Base-by-base conservation (phyloP, 768 basidiomycete species). In the Cyclocybe cylindracea region DNA sequence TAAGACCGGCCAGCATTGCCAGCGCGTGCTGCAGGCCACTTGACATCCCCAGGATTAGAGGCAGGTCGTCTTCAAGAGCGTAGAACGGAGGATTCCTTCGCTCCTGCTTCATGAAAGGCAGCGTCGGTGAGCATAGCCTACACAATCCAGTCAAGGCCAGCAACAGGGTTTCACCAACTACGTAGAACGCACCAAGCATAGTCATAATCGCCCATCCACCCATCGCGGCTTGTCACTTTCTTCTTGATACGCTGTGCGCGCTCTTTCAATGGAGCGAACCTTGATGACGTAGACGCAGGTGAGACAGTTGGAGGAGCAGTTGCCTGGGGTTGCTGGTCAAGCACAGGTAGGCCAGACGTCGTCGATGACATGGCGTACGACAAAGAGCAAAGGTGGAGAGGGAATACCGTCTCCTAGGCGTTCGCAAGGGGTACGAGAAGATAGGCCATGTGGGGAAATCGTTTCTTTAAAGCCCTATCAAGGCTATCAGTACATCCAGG, bases 141-240 rank as follows among this genome's bases (percentile, higher is more conserved):
- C 24, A 24, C 24, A 24, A 24, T 24, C 24, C 24, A 24, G 24
- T 5, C 24, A 24, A 5, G 24, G 24, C 5, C 24, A 24, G 24
- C 24, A 24, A 24, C 24, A 24, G 24, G 24, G 24, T 24, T 36
- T 19, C 11, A 33, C 24, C 8, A 29, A 37, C 39, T 44, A 29
- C 34, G 19, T 39, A 4, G 36, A 24, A 53, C 65, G 33, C 48
- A 76, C 80, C 83, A 86, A 7, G 70, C 77, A 61, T 89, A 92
- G 70, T 92, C 82, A 62, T 91, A 93, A 63, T 87, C 86, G 0
- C 91, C 91, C n/a, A 92, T 51, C 91, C 91, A 93, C 7, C 90
- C 89, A 39, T 85, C 70, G 55, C 68, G 71, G 1, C 77, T 78
- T 3, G 74, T 68, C 18, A 71, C 51, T 59, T 76, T 75, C 48